Conservation (phyloP, 495 filamentous ascomycete genomes). For the Talaromyces thailandensis region DNA sequence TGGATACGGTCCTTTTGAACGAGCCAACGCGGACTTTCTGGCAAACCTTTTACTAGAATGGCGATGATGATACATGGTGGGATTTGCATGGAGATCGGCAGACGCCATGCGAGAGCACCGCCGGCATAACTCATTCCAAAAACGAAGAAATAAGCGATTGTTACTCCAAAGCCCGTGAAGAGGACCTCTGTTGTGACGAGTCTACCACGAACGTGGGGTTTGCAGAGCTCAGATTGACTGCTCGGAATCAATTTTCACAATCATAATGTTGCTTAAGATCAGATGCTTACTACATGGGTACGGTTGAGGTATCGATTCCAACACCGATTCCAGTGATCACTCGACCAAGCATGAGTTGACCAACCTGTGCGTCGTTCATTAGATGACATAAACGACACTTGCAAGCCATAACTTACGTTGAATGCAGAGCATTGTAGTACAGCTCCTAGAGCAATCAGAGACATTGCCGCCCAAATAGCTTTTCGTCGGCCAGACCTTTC, state of each 20-base stretch:
- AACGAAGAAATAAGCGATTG: slow-evolving; percentile 37
- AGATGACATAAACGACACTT: no score
- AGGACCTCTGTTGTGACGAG: slow-evolving; percentile 37
- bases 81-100: slow-evolving; percentile 33
- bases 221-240: slow-evolving; percentile 34
- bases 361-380: no score
- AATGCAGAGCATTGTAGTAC: neutral
- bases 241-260: no score
- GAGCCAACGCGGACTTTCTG: slow-evolving; percentile 37
- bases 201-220: slow-evolving; percentile 32
- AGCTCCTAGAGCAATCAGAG: neutral
- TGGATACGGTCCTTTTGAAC: slow-evolving; percentile 29
- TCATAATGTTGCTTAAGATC: no score
- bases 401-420: neutral
- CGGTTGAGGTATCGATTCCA: neutral
- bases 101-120: slow-evolving; percentile 30
- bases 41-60: slow-evolving; percentile 14
- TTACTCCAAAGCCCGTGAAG: slow-evolving; percentile 27
- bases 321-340: neutral
- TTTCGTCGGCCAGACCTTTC: no score
- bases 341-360: neutral
- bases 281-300: neutral
- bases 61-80: slow-evolving; percentile 21
- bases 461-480: no score
- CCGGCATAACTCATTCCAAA: slow-evolving; percentile 33